Base-by-base conservation (phyloP, 805 yeast genomes). In the Martiniozyma abietophila region DNA sequence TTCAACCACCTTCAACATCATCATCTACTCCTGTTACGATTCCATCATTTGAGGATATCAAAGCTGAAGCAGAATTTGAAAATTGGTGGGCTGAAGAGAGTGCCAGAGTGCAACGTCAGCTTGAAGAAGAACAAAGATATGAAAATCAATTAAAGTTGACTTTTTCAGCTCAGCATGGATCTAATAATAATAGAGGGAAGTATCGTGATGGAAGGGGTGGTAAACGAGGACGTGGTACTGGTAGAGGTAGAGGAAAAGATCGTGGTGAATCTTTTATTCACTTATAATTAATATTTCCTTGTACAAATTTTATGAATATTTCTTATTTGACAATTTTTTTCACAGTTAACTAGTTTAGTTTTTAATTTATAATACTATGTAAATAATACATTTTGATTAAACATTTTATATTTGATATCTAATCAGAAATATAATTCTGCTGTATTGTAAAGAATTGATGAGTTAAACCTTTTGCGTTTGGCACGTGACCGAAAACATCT, bases 1-100 rank as follows among this genome's bases (percentile, higher is more conserved):
- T 9, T 7, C 19, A 15, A 10, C 12, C 3, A 17, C 6, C 17
- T 14, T 18, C 10, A 8, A 17, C 7, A 14, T 5, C 27, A 5
- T 16, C 23, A 7, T 10, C 15, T 9, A n/a, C 21, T 6, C 19
- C 26, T 20, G 26, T 16, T 8, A 21, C 27, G 12, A 11, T 32
- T 10, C 54, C 22, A 18, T 36, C 82, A 2, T 54, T 82, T 27
- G 76, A 71, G 29, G 95, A 86, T 38, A 69, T 80, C 29, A 79
- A 77, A 49, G 78, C 77, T 44, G 95, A 86, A 43, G 83, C 82
- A 48, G 85, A 78, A 49, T 86, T 86, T 61, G 86, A 78, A 19
- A 68, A 61, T 40, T 86, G 96, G 96, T 86, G 94, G 88, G 80
- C 72, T 24, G 75, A 72, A 43, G 95, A 86, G 49, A 67, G 84